Evolutionary conservation across 495 filamentous ascomycete genomes (phyloP), one percentile per base, ranked within the genome.

Genomic region (Physcia stellaris): DNA sequence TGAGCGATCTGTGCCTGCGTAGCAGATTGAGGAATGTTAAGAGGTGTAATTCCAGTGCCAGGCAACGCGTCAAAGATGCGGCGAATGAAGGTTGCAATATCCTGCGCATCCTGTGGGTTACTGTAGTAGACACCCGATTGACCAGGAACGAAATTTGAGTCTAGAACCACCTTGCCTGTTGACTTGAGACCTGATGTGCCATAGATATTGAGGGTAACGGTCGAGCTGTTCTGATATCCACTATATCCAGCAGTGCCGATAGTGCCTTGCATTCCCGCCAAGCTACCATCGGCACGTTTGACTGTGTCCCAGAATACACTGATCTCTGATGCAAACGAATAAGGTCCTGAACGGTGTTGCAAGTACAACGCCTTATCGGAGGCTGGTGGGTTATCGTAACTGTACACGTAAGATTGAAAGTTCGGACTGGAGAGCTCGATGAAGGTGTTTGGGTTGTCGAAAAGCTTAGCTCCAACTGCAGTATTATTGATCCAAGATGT

Each of bases 361-460:
- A 63, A 35, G 38, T 63, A 63, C 0, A 60, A 32, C 17, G 54
- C 47, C 31, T 27, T 47, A 37, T 63, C 60, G 0, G 41, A 38
- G 1, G 51, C 37, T 3, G 45, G 31, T 1, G 58, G 58, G 35
- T 55, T 46, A n/a, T 50, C 32, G 42, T 61, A 63, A 30, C 43
- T 48, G 12, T 61, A 48, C n/a, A 43, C 46, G 36, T 60, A 63
- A 10, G 60, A 60, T 24, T 55, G 23, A 21, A 61, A 43, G 9
- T 42, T 42, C 7, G 57, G 50, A 2, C 40, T 41, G 2, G 46
- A 43, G n/a, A 63, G 41, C 24, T 61, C 58, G 44, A 63, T 56
- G 41, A 52, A 63, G 12, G 60, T 63, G 22, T 63, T 63, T 6
- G 60, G 58, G 40, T 63, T 63, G 35, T 63, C 60, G 37, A 63